Conservation (phyloP, 1,284 basidiomycete species). For the Austroboletus rostrupii region DNA sequence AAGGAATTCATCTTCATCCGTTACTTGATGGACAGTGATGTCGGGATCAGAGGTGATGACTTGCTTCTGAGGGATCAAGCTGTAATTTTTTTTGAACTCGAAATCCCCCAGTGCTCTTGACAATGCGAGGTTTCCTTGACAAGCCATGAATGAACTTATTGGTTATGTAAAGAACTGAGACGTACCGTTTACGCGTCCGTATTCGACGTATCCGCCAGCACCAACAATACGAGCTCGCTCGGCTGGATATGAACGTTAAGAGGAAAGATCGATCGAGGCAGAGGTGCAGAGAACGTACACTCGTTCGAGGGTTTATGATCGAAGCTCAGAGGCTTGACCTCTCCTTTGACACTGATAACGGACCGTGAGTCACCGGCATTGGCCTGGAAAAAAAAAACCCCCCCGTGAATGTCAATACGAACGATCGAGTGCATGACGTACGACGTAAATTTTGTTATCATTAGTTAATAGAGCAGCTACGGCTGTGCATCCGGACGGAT, state of each 20-base stretch:
- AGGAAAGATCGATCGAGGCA: background rate
- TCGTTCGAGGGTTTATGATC: conserved; percentile 96
- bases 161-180: conserved; percentile 3
- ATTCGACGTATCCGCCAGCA: conserved; percentile 98
- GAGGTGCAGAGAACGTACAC: conserved; percentile 42
- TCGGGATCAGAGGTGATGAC: conserved; percentile 97
- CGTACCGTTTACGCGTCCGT: conserved; percentile 93
- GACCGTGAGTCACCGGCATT: conserved; percentile 97
- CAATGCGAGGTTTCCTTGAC: conserved; percentile 87
- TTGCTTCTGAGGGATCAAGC: conserved; percentile 82
- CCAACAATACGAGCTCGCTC: conserved; percentile 86
- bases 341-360: conserved; percentile 84
- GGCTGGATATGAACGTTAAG: conserved; percentile 38
- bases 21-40: conserved; percentile 75
- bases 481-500: conserved; percentile 96
- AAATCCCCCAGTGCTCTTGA: conserved; percentile 97
- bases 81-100: conserved; percentile 95
- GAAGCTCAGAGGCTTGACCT: conserved; percentile 83
- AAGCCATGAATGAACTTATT: background rate
- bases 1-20: conserved; percentile 93
- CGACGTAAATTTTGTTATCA: conserved; percentile 78
- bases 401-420: background rate
- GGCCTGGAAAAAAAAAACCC: conserved; percentile 66
- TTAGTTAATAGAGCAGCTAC: conserved; percentile 82
- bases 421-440: conserved; percentile 33